These are phyloP conservation scores for Beauveria bassiana DNA, from an alignment of 2,329 filamentous ascomycete genomes.

Conservation along the genomic window DNA sequence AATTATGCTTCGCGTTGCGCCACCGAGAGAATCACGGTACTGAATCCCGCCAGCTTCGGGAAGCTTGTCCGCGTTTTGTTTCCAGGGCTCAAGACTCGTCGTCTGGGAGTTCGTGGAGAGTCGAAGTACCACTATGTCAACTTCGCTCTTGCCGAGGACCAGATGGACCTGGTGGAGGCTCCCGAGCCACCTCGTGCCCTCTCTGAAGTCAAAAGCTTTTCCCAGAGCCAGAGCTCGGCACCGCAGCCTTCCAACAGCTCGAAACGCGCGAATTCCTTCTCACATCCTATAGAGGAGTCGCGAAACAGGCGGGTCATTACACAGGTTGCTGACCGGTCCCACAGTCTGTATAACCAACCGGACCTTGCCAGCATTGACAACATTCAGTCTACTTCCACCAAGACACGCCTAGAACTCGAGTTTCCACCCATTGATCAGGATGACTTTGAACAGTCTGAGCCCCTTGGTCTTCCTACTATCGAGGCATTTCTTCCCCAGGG, in stretches of 20 bases:
- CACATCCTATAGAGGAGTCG: slow-evolving; percentile 19
- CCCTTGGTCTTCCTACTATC: slow-evolving; percentile 78
- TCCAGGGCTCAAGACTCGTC: slow-evolving; percentile 84
- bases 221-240: slow-evolving; percentile 43
- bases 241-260: slow-evolving; percentile 6
- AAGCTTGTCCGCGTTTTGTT: slow-evolving; percentile 96
- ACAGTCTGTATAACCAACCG: slow-evolving; percentile 53
- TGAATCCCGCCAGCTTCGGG: slow-evolving; percentile 96
- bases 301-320: slow-evolving; percentile 12
- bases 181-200: slow-evolving; percentile 41
- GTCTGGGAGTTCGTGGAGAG: slow-evolving; percentile 87
- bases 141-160: slow-evolving; percentile 53
- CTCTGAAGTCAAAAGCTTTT: slow-evolving; percentile 38
- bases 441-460: slow-evolving; percentile 50
- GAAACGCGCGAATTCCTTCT: slow-evolving; percentile 20
- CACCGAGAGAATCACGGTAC: slow-evolving; percentile 83
- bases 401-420: slow-evolving; percentile 50
- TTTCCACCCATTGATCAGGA: slow-evolving; percentile 54
- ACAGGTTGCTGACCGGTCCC: slow-evolving; percentile 19
- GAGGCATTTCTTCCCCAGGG: slow-evolving; percentile 69
- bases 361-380: slow-evolving; percentile 49
- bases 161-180: slow-evolving; percentile 39
- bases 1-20: slow-evolving; percentile 91
- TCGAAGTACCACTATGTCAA: slow-evolving; percentile 96
- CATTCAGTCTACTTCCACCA: slow-evolving; percentile 48